Evolutionary conservation across 352 stramenopile species (phyloP).

Genomic region (Phytophthora tentaculata): DNA sequence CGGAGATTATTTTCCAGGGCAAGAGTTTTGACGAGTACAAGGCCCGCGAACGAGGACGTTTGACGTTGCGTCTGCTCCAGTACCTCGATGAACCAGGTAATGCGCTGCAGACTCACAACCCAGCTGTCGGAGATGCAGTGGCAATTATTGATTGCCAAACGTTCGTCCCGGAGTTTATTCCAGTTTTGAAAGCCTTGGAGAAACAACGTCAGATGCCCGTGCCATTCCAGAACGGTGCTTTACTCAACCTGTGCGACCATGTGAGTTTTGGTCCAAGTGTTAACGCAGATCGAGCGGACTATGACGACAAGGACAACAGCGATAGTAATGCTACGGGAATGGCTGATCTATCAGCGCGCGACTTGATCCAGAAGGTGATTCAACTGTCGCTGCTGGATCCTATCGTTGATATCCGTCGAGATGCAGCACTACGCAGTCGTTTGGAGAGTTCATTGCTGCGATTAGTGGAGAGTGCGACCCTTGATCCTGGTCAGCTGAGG

Average conservation of each 20-base stretch:
- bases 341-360: neutral
- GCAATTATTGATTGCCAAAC: conserved; percentile 89
- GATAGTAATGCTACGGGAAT: conserved; percentile 4
- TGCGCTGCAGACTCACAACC: conserved; percentile 48
- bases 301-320: conserved; percentile 4
- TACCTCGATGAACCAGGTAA: conserved; percentile 74
- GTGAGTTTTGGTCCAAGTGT: conserved; percentile 7
- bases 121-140: conserved; percentile 59
- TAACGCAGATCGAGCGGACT: neutral
- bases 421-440: conserved; percentile 40
- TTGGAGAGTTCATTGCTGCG: conserved; percentile 47
- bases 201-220: conserved; percentile 71
- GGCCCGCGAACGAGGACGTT: conserved; percentile 57
- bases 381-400: conserved; percentile 67
- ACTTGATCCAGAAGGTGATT: conserved; percentile 56
- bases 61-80: conserved; percentile 78
- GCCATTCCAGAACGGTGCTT: conserved; percentile 74
- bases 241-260: conserved; percentile 67
- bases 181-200: conserved; percentile 83
- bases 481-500: conserved; percentile 75
- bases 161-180: conserved; percentile 90
- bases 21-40: conserved; percentile 71
- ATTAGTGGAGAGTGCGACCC: conserved; percentile 59
- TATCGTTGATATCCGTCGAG: conserved; percentile 80
- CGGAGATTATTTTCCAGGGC: conserved; percentile 74